phyloP scores from a whole-genome alignment of 176 grass and related monocot species.

The Oryza australiensis region DNA sequence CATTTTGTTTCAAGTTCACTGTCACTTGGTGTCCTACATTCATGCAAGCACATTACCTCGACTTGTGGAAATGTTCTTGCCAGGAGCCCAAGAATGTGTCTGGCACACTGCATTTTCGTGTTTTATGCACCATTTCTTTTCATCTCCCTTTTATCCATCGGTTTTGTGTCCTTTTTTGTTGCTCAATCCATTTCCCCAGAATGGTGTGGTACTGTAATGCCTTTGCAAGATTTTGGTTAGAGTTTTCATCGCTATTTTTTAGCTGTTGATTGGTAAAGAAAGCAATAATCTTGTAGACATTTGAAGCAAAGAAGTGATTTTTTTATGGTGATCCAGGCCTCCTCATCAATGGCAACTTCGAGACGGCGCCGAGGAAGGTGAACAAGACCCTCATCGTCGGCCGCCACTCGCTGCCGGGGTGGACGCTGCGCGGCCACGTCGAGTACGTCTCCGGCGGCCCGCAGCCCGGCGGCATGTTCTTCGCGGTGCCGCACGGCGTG shows the following conservation, averaged over 20 bases:
- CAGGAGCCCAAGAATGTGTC: not conserved
- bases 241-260: not conserved
- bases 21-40: not conserved
- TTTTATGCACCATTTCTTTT: not conserved
- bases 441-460: constrained; percentile 88
- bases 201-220: not conserved
- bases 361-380: constrained; percentile 67
- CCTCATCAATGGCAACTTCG: constrained; percentile 93
- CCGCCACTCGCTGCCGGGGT: constrained; percentile 83
- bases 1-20: not conserved
- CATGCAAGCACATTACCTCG: constrained; percentile 3
- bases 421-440: constrained; percentile 71
- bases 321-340: constrained; percentile 37
- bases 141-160: not conserved
- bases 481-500: constrained; percentile 76
- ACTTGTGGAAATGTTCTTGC: not conserved
- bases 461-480: constrained; percentile 92
- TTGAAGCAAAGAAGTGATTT: not conserved
- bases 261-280: not conserved
- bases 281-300: not conserved
- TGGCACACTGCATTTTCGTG: not conserved
- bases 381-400: constrained; percentile 90
- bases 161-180: not conserved
- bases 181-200: not conserved
- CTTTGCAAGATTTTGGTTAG: not conserved